Conservation (phyloP, 352 stramenopile genomes). For the Saprolegnia diclina region DNA sequence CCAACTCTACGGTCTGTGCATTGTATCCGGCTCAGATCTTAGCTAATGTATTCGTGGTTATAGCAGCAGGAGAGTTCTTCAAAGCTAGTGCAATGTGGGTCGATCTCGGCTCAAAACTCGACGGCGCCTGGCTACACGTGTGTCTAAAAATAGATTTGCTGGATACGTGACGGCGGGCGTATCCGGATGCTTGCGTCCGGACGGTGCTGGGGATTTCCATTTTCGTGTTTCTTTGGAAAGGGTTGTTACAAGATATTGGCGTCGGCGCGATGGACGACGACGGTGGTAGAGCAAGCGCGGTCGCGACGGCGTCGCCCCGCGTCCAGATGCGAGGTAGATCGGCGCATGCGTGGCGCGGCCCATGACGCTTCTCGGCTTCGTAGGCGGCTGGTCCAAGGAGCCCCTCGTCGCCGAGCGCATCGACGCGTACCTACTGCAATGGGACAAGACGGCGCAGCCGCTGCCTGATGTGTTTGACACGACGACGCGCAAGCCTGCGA, state of each 20-base stretch:
- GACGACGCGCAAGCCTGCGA: conserved; percentile 78
- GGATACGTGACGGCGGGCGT: neutral
- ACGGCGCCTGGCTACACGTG: neutral
- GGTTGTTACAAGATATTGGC: conserved; percentile 7
- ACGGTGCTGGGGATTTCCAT: conserved; percentile 2
- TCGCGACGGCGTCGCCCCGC: neutral
- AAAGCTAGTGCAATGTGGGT: too few relatives aligned
- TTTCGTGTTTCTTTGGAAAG: conserved; percentile 20
- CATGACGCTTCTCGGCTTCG: neutral
- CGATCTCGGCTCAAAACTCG: too few relatives aligned
- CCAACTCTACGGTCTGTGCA: too few relatives aligned
- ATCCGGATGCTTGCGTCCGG: conserved; percentile 6
- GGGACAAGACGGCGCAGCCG: conserved; percentile 52
- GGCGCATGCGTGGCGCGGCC: neutral
- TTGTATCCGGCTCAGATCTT: too few relatives aligned
- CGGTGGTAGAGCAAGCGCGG: neutral
- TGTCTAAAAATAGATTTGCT: neutral
- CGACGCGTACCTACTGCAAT: conserved; percentile 65
- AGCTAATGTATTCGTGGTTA: too few relatives aligned
- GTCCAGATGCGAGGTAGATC: conserved; percentile 10
- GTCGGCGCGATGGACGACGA: conserved; percentile 2
- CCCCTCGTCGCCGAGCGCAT: conserved; percentile 43
- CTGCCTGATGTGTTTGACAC: conserved; percentile 61
- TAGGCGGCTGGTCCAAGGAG: conserved; percentile 26
- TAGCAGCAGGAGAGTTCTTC: too few relatives aligned